A percentile compares a stretch with the other conserved stretches of the same genome.
These are phyloP conservation scores for Fagopyrum esculentum DNA, from an alignment of 148 eudicot species.

Conservation along the genomic window DNA sequence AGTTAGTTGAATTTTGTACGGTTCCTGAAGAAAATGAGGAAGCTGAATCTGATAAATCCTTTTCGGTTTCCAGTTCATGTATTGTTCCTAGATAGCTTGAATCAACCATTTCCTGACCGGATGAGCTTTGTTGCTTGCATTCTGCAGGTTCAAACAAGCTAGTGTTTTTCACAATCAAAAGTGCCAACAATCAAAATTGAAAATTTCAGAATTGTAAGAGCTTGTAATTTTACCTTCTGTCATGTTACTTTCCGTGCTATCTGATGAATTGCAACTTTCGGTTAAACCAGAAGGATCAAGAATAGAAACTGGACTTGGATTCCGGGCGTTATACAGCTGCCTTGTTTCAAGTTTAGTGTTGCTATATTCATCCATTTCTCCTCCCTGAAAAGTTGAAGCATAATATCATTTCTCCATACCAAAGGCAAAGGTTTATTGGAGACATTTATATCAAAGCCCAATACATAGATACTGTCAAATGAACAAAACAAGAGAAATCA, in stretches of 20 bases:
- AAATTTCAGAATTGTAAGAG: background rate
- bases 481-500: background rate
- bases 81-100: constrained; percentile 26
- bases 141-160: constrained; percentile 34
- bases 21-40: constrained; percentile 41
- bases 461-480: background rate
- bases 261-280: constrained; percentile 77
- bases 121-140: constrained; percentile 54
- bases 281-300: constrained; percentile 57
- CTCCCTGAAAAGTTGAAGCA: constrained; percentile 25
- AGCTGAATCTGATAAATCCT: constrained; percentile 83
- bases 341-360: constrained; percentile 27
- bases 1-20: constrained; percentile 19
- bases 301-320: constrained; percentile 79
- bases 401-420: background rate
- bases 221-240: constrained; percentile 43
- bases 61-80: constrained; percentile 34
- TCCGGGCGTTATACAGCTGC: constrained; percentile 35
- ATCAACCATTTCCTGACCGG: constrained; percentile 32
- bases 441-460: background rate
- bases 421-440: background rate
- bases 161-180: background rate
- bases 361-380: constrained; percentile 29
- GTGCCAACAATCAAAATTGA: background rate
- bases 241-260: constrained; percentile 40